These are phyloP conservation scores for Furcasterigmium furcatum DNA, from an alignment of 2,329 filamentous ascomycete genomes.

Conservation along the genomic window DNA sequence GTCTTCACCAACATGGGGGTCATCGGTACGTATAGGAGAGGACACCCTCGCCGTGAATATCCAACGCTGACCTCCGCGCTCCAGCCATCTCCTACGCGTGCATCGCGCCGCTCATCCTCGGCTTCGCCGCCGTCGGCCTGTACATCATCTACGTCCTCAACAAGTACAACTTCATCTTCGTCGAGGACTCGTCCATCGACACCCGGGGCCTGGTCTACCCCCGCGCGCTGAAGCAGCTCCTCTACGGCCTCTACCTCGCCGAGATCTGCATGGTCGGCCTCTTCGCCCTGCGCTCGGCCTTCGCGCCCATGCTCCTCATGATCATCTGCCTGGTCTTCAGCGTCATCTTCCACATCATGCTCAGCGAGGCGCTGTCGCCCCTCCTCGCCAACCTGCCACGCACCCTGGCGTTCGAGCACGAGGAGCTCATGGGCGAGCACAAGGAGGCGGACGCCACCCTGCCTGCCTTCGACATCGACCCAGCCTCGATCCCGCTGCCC, in stretches of 20 bases:
- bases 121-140: constrained; percentile 77
- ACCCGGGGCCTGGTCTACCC: constrained; percentile 87
- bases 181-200: constrained; percentile 77
- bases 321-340: constrained; percentile 73
- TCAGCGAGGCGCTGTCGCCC: constrained; percentile 72
- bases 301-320: constrained; percentile 73
- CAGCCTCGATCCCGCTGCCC: background rate
- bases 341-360: constrained; percentile 68
- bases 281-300: constrained; percentile 66
- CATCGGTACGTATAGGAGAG: constrained; percentile 60
- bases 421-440: constrained; percentile 40
- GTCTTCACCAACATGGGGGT: constrained; percentile 78
- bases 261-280: constrained; percentile 82
- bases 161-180: constrained; percentile 87
- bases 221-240: constrained; percentile 81
- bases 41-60: background rate
- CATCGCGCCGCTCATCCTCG: constrained; percentile 81
- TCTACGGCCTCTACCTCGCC: constrained; percentile 79
- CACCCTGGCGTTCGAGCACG: constrained; percentile 55
- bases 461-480: constrained; percentile 18
- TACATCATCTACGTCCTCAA: constrained; percentile 82
- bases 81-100: constrained; percentile 79
- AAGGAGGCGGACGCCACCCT: constrained; percentile 37
- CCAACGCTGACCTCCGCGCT: constrained; percentile 9
- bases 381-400: constrained; percentile 77